Base-by-base conservation (phyloP, 257 asterid genomes). In the Petrea volubilis region DNA sequence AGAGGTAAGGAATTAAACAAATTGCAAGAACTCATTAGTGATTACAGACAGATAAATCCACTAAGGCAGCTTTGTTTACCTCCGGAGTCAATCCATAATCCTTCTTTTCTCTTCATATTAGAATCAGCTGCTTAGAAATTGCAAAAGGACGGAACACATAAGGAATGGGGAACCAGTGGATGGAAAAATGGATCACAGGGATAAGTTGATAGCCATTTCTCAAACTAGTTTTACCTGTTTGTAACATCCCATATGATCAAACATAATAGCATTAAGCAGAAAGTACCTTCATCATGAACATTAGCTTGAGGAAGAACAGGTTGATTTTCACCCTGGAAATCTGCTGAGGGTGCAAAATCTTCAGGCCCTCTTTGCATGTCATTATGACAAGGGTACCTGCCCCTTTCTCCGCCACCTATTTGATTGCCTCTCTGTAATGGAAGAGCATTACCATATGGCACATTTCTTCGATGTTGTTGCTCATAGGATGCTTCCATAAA, bases 271-370 rank as follows among this genome's bases (percentile, higher is more conserved):
- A 68, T 23, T 75, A 72, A 51, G 65, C 41, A 50, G 58, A 31
- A 59, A 53, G 71, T 84, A 91, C 96, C 94, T 85, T 85, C 91
- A 77, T 80, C 80, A 20, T 34, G 84, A 67, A 64, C 78, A 79
- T 73, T 73, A 79, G 74, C 74, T 74, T 52, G 86, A 76, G 79
- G 80, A 69, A 69, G 17, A 68, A 34, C 64, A 72, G 80, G 89
- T 69, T 85, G 85, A 74, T 82, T 86, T 77, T 87, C 94, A 34
- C 90, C 91, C 79, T 80, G 91, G 82, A 69, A 88, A 59, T 77
- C 90, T 24, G 86, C 73, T 18, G 70, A 68, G 41, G 77, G 74
- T 15, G 67, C 80, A n/a, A 77, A 71, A 67, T 71, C 84, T 60
- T 81, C 84, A 68, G 55, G 56, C 33, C 65, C 81, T 75, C 67